These are phyloP conservation scores for Mallotus nudiflorus DNA, from an alignment of 345 rosid species.

Conservation along the genomic window DNA sequence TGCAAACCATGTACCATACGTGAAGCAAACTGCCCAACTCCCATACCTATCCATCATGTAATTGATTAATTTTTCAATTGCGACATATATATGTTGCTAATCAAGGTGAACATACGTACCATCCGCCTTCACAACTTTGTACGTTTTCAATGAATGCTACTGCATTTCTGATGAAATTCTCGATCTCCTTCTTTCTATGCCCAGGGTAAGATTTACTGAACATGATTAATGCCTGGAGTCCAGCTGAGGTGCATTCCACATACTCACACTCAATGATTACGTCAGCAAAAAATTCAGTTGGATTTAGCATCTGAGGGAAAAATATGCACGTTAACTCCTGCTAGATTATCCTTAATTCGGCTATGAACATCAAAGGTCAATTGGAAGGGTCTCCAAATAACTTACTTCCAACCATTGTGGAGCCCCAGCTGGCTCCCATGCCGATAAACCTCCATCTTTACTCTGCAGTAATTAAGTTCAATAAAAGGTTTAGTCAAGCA, in stretches of 20 bases:
- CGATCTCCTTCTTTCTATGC: constrained; percentile 48
- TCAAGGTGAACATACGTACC: too few species aligned
- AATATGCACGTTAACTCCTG: too few species aligned
- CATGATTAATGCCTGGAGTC: constrained; percentile 32
- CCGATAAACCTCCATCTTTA: constrained; percentile 47
- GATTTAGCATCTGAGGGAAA: constrained; percentile 43
- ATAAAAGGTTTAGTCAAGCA: neutral
- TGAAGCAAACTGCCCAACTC: constrained; percentile 60
- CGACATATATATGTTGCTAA: neutral
- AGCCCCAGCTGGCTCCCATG: constrained; percentile 52
- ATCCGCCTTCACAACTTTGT: constrained; percentile 57
- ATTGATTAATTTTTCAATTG: neutral
- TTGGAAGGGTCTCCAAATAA: neutral
- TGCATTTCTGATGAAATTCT: constrained; percentile 42
- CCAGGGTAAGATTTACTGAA: constrained; percentile 50
- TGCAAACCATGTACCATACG: constrained; percentile 49
- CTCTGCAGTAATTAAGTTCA: constrained; percentile 23
- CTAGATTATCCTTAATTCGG: too few species aligned
- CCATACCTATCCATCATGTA: constrained; percentile 37
- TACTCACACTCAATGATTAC: constrained; percentile 38
- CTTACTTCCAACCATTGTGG: constrained; percentile 39
- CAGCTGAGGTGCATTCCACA: constrained; percentile 55
- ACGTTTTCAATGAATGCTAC: constrained; percentile 33
- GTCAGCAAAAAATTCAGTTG: constrained; percentile 44
- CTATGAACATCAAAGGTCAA: neutral